Base-by-base conservation (phyloP, 495 filamentous ascomycete genomes). In the Xylaria nigripes region DNA sequence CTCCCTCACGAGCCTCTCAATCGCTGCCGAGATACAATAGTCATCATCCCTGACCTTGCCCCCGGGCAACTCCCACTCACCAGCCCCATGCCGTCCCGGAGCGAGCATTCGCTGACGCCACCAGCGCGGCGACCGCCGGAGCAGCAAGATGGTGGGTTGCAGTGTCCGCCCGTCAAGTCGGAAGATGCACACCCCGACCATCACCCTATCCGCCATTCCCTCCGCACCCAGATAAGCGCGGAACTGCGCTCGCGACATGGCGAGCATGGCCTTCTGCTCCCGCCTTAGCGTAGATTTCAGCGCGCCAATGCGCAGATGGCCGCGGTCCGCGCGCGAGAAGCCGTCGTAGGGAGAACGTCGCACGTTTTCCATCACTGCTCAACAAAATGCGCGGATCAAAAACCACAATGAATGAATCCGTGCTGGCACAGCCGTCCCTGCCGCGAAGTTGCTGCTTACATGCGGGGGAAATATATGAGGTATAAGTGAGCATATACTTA, bases 111-210 rank as follows among this genome's bases (percentile, higher is more conserved):
- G 45, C 24, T 29, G 30, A 29, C n/a, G 45, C 44, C 32, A 43
- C 51, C 54, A 27, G 3, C n/a, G 47, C 15, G 41, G 16, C 34
- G 55, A 55, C 23, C 58, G 58, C 10, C 60, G 51, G 0, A 65
- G 57, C 45, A 65, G 46, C 40, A 65, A 43, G 10, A 61, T 53
- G 13, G 58, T 57, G 10, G 63, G 60, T 23, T 45, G 53, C 10
- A 55, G 45, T 23, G 60, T 63, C 45, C 57, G 42, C 1, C 27
- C 23, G 32, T 66, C 61, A 48, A 59, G 57, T 43, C 61, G 61
- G 48, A 66, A 61, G 44, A 66, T 59, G 48, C 63, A 66, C 21
- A 57, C 60, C 47, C 63, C 63, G 15, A 66, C 58, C 25, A 47
- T 56, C 2, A 65, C 46, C 47, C 55, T 63, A 40, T 63, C 60